phyloP scores from a whole-genome alignment of 495 filamentous ascomycete species.

The Talaromyces stipitatus region DNA sequence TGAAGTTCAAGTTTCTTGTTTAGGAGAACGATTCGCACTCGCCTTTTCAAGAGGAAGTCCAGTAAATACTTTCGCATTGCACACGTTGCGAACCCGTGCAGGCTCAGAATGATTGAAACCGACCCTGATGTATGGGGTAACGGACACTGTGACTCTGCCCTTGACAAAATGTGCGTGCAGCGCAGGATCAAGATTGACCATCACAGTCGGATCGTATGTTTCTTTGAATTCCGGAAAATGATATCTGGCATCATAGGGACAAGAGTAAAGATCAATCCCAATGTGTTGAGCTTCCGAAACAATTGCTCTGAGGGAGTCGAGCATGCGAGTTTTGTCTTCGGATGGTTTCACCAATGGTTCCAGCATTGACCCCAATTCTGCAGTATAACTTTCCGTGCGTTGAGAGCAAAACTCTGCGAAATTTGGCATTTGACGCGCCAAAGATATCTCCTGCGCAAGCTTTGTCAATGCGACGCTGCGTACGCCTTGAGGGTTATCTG shows the following conservation, averaged over 20 bases:
- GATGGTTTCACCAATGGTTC: conserved; percentile 10
- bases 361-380: conserved; percentile 14
- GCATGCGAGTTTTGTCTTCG: conserved; percentile 8
- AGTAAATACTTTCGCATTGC: neutral
- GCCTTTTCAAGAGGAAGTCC: too few species aligned
- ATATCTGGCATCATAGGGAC: conserved; percentile 14
- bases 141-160: neutral
- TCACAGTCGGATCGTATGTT: conserved; percentile 18
- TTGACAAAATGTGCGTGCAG: neutral
- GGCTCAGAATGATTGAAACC: neutral
- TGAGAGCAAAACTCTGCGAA: conserved; percentile 14
- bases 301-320: conserved; percentile 12
- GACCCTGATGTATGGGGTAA: neutral
- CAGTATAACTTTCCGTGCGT: conserved; percentile 7
- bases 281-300: conserved; percentile 17
- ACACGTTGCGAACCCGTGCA: neutral
- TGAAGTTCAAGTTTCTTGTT: too few species aligned
- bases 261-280: conserved; percentile 16
- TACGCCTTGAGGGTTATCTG: conserved; percentile 9
- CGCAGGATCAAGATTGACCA: conserved; percentile 17
- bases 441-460: conserved; percentile 7
- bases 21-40: too few species aligned
- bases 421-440: conserved; percentile 9
- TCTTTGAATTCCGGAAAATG: conserved; percentile 19
- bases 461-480: conserved; percentile 12